Conservation (phyloP, 306 rosid genomes). For the Mimosa pudica region DNA sequence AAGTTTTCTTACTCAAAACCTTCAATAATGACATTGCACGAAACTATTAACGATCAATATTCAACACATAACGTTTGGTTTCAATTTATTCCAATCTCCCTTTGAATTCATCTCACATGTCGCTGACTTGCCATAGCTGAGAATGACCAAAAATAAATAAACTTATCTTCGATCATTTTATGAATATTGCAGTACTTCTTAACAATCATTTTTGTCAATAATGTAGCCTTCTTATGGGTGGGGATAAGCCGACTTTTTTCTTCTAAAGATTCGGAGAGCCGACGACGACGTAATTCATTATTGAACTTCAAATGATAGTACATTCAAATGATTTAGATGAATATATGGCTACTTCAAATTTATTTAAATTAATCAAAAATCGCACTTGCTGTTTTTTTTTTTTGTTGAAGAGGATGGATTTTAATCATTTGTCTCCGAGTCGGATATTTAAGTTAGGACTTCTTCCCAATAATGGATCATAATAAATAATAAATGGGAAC, state of each 20-base stretch:
- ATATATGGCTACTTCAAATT: neutral
- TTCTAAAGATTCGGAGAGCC: constrained; percentile 27
- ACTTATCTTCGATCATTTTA: neutral
- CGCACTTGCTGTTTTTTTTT: neutral
- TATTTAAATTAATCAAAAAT: no score
- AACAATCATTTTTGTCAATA: neutral
- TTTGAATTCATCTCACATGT: neutral
- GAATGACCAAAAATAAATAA: no score
- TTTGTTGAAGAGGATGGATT: neutral
- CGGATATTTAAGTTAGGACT: neutral
- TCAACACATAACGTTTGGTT: neutral
- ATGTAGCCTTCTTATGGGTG: neutral
- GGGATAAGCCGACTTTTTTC: neutral
- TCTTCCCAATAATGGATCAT: no score
- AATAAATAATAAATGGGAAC: no score
- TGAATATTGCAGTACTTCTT: neutral
- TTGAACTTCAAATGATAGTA: constrained; percentile 13
- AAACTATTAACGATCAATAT: neutral
- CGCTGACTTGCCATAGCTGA: neutral
- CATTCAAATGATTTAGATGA: neutral
- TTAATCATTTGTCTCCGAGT: neutral
- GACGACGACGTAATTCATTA: constrained; percentile 25
- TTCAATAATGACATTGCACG: neutral
- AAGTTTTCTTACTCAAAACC: neutral
- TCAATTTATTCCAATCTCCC: neutral